Conservation (phyloP, 306 rosid genomes). For the Dryas octopetala region DNA sequence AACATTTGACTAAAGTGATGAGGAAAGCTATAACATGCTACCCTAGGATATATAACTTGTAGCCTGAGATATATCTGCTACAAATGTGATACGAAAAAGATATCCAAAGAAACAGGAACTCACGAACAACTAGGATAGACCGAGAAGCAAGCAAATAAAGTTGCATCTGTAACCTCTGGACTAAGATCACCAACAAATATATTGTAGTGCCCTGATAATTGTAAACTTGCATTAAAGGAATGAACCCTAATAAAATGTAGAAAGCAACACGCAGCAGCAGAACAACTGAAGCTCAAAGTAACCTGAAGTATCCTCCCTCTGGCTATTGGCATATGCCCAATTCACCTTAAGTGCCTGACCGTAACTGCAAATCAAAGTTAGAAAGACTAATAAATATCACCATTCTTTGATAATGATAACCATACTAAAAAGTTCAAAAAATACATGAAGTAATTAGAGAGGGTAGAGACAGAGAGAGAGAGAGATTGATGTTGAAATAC, state of each 20-base stretch:
- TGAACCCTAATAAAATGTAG: slow-evolving; percentile 26
- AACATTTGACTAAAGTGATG: neutral
- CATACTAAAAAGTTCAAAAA: neutral
- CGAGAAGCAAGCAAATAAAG: slow-evolving; percentile 74
- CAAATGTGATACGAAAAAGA: slow-evolving; percentile 2
- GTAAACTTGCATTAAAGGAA: slow-evolving; percentile 47
- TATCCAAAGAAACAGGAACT: slow-evolving; percentile 34
- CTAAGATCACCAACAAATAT: slow-evolving; percentile 92
- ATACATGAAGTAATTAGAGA: neutral
- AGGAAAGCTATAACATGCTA: slow-evolving; percentile 21
- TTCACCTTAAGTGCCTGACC: slow-evolving; percentile 86
- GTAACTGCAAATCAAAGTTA: slow-evolving; percentile 48
- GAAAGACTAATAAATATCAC: neutral
- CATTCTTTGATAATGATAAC: neutral
- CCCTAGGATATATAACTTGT: slow-evolving; percentile 9
- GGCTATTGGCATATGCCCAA: slow-evolving; percentile 92
- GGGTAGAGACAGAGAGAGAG: neutral
- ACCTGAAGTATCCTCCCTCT: slow-evolving; percentile 94
- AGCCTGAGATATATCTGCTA: slow-evolving; percentile 14
- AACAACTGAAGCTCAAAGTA: slow-evolving; percentile 18
- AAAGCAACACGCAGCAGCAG: slow-evolving; percentile 1
- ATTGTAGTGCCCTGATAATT: slow-evolving; percentile 69
- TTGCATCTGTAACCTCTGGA: slow-evolving; percentile 91
- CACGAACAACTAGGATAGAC: slow-evolving; percentile 81
- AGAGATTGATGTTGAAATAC: neutral